Evolutionary conservation across 495 filamentous ascomycete species (phyloP), one percentile per base, ranked within the genome.

Genomic region (Aspergillus sclerotiicarbonarius): DNA sequence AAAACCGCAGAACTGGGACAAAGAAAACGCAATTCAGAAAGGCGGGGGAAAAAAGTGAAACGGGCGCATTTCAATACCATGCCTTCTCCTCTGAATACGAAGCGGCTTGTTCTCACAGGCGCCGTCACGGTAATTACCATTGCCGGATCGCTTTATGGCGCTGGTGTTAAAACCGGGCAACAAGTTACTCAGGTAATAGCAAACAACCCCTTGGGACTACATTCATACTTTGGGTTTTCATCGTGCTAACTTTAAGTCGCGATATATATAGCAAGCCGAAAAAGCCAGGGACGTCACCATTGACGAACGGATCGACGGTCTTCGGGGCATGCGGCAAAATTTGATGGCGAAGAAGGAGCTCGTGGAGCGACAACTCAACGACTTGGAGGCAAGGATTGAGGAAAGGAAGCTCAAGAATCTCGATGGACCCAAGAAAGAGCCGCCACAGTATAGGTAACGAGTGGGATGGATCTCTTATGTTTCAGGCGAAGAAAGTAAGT

Each of bases 321-420:
- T 89, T 8, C 79, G 82, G 55, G 59, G 58, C 33, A 71, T 74
- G 56, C 78, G 81, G 20, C 67, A 75, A 5, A 73, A 72, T 32
- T 61, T 87, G 16, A 62, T 81, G 4, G 63, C 68, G 6, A 83
- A 82, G 64, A 82, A 76, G 65, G 65, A 69, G 12, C 76, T 75
- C 37, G 63, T 88, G 37, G 82, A 87, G 64, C 75, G 68, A 46
- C 87, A 87, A 69, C 79, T 88, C 29, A 70, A 66, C 3, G 74
- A 82, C 41, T 32, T 86, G 35, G 79, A 84, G 54, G 66, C 67
- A 13, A 75, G 72, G 50, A 69, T 79, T 48, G 66, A 72, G 50
- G 71, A 73, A 49, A 73, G 71, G 61, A 67, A 71, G 55, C 61
- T 68, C 50, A 72, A 71, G 47, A 62, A 58, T 18, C 33, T 68